Base-by-base conservation (phyloP, 2,329 filamentous ascomycete genomes). In the Pestalotiopsis sp. region DNA sequence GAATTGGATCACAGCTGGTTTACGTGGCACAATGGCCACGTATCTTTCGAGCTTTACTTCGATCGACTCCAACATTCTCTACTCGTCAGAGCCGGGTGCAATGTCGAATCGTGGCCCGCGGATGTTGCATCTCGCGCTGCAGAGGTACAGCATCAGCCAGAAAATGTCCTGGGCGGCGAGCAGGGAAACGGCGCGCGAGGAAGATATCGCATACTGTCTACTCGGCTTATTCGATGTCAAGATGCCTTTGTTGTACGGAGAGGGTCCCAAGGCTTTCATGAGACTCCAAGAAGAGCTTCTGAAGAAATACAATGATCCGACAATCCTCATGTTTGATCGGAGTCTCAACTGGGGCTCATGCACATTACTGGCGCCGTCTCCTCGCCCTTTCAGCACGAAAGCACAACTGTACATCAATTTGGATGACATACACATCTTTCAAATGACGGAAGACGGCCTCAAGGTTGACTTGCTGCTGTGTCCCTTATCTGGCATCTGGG, bases 231-330 rank as follows among this genome's bases (percentile, higher is more conserved):
- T 52, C 20, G 45, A 64, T 4, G 62, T 64, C 38, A 64, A 64
- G 0, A 64, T 64, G 39, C 62, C 62, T 11, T 23, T 64, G 2
- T 23, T 64, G 9, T 64, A 64, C 9, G 62, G 62, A 36, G 62
- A 64, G 27, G 45, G 62, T 4, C n/a, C n/a, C 14, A 49, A 55
- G 23, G 36, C 62, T 64, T 64, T 64, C 62, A 55, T 20, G 2
- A 20, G 62, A 31, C 62, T 64, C 3, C 62, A 64, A 52, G 62
- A 64, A 20, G 62, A 64, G 23, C 49, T 64, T 12, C 6, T 63
- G 6, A 36, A 36, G 31, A 63, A 59, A 4, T 27, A 17, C 12
- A 59, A 59, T 27, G 57, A 59, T 17, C 57, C 20, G 12, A 14
- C 57, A 3, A 59, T 59, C 2, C 25, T 59, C 2, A 23, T 27